Conservation (phyloP, 2,329 filamentous ascomycete species). For the Thielaviopsis ethacetica region DNA sequence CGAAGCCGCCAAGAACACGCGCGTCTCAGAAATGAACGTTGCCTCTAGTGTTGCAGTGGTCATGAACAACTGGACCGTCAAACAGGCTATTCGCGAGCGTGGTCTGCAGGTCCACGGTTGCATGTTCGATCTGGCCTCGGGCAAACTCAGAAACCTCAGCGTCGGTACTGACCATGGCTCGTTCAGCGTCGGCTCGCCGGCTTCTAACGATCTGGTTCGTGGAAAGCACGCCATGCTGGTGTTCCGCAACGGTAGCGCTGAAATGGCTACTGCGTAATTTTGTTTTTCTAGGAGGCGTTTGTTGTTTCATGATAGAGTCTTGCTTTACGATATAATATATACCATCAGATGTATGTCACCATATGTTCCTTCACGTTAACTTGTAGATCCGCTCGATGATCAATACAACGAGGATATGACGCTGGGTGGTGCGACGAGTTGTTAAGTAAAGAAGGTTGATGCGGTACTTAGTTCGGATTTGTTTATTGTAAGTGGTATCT, state of each 20-base stretch:
- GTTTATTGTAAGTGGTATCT: neutral
- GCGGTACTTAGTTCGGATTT: neutral
- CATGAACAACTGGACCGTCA: slow-evolving; percentile 50
- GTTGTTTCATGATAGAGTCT: neutral
- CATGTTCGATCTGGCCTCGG: slow-evolving; percentile 47
- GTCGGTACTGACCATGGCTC: slow-evolving; percentile 22
- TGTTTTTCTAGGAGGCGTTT: neutral
- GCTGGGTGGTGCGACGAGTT: neutral
- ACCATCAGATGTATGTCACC: neutral
- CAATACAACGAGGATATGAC: neutral
- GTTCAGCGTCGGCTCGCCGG: slow-evolving; percentile 12
- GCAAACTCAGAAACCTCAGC: slow-evolving; percentile 32
- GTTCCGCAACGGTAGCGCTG: slow-evolving; percentile 26
- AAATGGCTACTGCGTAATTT: slow-evolving; percentile 18
- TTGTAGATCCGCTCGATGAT: neutral
- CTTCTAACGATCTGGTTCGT: slow-evolving; percentile 23
- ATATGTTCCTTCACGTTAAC: neutral
- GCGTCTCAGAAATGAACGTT: slow-evolving; percentile 65
- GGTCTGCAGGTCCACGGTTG: slow-evolving; percentile 63
- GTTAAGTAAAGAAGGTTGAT: neutral
- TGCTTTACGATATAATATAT: neutral
- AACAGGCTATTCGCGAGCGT: slow-evolving; percentile 53
- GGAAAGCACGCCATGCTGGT: slow-evolving; percentile 35
- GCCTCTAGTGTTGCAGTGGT: slow-evolving; percentile 49
- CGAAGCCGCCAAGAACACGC: slow-evolving; percentile 36